Conservation (phyloP, 805 yeast genomes). For the Henningerozyma blattae region DNA sequence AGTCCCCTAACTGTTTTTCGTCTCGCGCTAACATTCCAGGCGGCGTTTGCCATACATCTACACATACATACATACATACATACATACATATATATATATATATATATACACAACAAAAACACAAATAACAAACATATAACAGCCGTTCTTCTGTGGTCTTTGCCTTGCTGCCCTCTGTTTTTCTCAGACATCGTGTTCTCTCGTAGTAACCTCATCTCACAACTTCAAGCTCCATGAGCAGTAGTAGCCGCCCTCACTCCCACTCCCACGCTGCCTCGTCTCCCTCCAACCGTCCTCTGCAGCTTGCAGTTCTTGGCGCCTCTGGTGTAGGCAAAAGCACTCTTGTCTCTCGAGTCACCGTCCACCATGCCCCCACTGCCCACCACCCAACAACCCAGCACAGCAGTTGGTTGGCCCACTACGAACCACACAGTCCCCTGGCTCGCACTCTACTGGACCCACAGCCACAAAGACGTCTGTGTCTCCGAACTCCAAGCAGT, state of each 20-base stretch:
- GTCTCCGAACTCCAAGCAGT: slow-evolving; percentile 23
- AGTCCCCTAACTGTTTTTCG: too few relatives aligned
- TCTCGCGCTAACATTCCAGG: too few relatives aligned
- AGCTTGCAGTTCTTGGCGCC: slow-evolving; percentile 52
- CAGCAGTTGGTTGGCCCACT: slow-evolving; percentile 46
- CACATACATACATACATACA: too few relatives aligned
- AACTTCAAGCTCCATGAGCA: too few relatives aligned
- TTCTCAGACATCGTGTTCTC: too few relatives aligned
- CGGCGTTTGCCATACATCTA: too few relatives aligned
- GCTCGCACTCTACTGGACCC: slow-evolving; percentile 37
- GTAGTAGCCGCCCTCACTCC: too few relatives aligned
- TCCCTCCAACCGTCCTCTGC: slow-evolving; percentile 30
- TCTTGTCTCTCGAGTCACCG: slow-evolving; percentile 35
- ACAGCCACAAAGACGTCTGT: slow-evolving; percentile 30
- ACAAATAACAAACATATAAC: too few relatives aligned
- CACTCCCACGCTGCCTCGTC: too few relatives aligned
- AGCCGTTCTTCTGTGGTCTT: neutral
- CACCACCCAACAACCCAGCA: slow-evolving; percentile 64
- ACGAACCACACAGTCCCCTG: slow-evolving; percentile 28
- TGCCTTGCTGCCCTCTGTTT: neutral
- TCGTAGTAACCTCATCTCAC: too few relatives aligned
- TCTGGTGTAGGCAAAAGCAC: slow-evolving; percentile 51
- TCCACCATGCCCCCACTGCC: slow-evolving; percentile 46
- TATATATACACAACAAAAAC: too few relatives aligned
- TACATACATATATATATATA: too few relatives aligned